These are phyloP conservation scores for Yamadazyma aaseri DNA, from an alignment of 1,139 yeast genomes.

Conservation along the genomic window DNA sequence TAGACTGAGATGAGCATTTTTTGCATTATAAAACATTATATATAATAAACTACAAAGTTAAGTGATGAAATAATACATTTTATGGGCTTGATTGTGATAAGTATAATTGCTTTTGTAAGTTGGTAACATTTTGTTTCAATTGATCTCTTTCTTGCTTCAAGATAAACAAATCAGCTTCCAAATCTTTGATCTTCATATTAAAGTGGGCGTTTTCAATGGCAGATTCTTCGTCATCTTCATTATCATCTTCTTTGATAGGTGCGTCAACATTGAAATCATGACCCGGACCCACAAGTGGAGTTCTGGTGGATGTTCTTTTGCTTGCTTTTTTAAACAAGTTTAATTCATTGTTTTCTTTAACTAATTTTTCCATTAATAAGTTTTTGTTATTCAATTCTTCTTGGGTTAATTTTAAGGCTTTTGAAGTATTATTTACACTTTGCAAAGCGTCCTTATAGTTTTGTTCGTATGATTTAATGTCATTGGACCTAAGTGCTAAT, in stretches of 20 bases:
- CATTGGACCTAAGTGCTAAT: constrained; percentile 26
- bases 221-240: constrained; percentile 42
- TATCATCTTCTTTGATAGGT: constrained; percentile 14
- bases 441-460: constrained; percentile 71
- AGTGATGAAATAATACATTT: not conserved
- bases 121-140: constrained; percentile 61
- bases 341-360: constrained; percentile 69
- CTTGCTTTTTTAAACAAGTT: constrained; percentile 50
- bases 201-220: constrained; percentile 63
- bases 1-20: too few species aligned
- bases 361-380: constrained; percentile 53
- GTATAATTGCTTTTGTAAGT: constrained; percentile 57
- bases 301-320: constrained; percentile 32
- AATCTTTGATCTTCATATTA: constrained; percentile 74
- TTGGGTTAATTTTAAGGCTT: constrained; percentile 72
- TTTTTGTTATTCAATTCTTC: constrained; percentile 65
- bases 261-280: not conserved
- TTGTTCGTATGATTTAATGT: constrained; percentile 44
- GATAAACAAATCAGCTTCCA: constrained; percentile 81
- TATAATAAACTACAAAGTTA: not conserved
- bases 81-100: constrained; percentile 19
- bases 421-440: constrained; percentile 71
- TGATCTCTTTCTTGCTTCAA: constrained; percentile 83
- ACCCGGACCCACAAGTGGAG: constrained; percentile 15
- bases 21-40: not conserved